These are phyloP conservation scores for Coccomyxa sp. DNA, from an alignment of 139 green algal genomes.

Conservation along the genomic window DNA sequence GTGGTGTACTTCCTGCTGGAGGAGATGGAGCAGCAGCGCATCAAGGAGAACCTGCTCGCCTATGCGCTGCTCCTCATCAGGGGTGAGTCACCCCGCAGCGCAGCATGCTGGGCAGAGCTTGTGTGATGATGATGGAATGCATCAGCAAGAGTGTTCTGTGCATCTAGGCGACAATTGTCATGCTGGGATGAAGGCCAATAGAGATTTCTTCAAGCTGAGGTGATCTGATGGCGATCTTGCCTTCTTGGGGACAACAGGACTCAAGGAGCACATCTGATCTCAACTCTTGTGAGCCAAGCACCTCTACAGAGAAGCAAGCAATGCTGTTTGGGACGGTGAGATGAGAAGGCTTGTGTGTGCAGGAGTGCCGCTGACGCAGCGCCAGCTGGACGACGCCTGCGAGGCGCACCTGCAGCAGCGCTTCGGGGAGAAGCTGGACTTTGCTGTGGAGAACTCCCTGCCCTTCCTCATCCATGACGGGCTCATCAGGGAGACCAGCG, in stretches of 20 bases:
- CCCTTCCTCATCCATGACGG: constrained; percentile 40
- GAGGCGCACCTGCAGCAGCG: constrained; percentile 34
- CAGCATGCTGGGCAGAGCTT: background rate
- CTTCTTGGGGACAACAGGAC: too few species aligned
- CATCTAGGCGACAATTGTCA: too few species aligned
- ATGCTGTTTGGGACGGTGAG: too few species aligned
- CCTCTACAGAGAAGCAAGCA: too few species aligned
- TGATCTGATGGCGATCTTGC: background rate
- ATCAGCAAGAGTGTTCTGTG: too few species aligned
- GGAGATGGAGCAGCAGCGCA: constrained; percentile 62
- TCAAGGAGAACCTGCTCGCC: constrained; percentile 54
- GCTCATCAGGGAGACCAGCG: constrained; percentile 16
- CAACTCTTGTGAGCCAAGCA: too few species aligned
- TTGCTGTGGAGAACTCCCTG: constrained; percentile 41
- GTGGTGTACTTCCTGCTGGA: constrained; percentile 23
- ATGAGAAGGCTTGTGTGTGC: background rate
- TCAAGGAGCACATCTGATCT: too few species aligned
- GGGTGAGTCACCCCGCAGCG: background rate
- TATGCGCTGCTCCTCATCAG: constrained; percentile 45
- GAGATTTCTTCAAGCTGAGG: too few species aligned
- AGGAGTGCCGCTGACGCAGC: constrained; percentile 10
- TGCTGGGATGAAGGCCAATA: too few species aligned
- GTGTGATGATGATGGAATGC: too few species aligned
- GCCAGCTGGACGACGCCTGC: constrained; percentile 35
- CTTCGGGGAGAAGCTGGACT: constrained; percentile 55